Percentiles rank a stretch among this genome's conserved stretches.
Evolutionary conservation across 1,284 basidiomycete genomes (phyloP).

Genomic region (Irpex sp.): DNA sequence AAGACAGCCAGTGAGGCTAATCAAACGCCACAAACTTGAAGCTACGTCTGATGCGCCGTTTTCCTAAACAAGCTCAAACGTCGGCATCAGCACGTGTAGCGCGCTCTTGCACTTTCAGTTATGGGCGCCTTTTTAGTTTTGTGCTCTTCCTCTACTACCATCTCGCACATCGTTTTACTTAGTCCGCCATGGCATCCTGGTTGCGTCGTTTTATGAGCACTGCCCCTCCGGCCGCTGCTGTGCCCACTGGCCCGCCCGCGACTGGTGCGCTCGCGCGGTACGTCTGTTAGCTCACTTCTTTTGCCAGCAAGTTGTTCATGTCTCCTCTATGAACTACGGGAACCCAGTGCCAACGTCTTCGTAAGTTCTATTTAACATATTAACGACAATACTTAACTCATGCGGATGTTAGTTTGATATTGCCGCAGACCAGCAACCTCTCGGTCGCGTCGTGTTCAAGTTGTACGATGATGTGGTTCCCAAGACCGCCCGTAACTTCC

Average conservation of each 20-base stretch:
- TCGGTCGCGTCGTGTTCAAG: conserved; percentile 75
- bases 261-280: neutral
- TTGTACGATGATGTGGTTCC: conserved; percentile 69
- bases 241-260: conserved; percentile 10
- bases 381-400: conserved; percentile 3
- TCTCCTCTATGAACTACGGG: neutral
- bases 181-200: conserved; percentile 29
- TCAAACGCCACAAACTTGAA: too few species aligned
- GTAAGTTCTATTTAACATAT: conserved; percentile 23
- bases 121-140: neutral
- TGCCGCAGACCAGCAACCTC: conserved; percentile 62
- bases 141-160: neutral
- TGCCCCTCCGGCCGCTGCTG: conserved; percentile 23
- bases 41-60: neutral
- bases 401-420: conserved; percentile 72
- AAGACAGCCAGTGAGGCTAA: too few species aligned
- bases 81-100: conserved; percentile 2
- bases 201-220: conserved; percentile 32
- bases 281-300: neutral
- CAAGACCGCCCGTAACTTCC: conserved; percentile 80
- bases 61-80: neutral
- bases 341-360: conserved; percentile 45
- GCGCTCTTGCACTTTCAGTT: neutral
- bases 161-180: neutral
- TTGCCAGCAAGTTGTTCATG: conserved; percentile 7